Evolutionary conservation across 495 filamentous ascomycete species (phyloP).

Genomic region (Xylaria longipes): DNA sequence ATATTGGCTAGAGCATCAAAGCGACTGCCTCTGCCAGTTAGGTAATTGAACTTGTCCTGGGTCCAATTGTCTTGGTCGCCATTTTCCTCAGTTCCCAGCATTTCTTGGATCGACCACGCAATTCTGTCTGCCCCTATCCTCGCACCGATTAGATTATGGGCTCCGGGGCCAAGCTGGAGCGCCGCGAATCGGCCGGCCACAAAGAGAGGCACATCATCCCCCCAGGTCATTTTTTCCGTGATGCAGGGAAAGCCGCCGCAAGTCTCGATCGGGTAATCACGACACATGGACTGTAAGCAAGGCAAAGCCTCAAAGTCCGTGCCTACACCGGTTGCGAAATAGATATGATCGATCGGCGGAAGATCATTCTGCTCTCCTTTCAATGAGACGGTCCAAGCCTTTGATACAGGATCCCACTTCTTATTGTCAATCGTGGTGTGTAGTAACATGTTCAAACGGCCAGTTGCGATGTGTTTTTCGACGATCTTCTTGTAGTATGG

Average conservation of each 20-base stretch:
- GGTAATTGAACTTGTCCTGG: slow-evolving; percentile 37
- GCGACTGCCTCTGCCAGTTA: slow-evolving; percentile 39
- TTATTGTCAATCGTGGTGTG: slow-evolving; percentile 52
- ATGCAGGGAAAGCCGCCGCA: slow-evolving; percentile 65
- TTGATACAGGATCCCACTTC: slow-evolving; percentile 41
- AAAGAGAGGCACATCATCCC: slow-evolving; percentile 64
- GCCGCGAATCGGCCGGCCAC: slow-evolving; percentile 64
- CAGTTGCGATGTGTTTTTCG: slow-evolving; percentile 52
- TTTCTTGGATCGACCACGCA: slow-evolving; percentile 63
- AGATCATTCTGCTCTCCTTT: slow-evolving; percentile 56
- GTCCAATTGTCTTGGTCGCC: slow-evolving; percentile 30
- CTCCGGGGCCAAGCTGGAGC: slow-evolving; percentile 64
- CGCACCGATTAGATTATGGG: slow-evolving; percentile 68
- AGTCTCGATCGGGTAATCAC: slow-evolving; percentile 59
- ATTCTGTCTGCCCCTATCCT: slow-evolving; percentile 67
- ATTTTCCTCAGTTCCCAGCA: slow-evolving; percentile 37
- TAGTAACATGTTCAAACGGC: slow-evolving; percentile 55
- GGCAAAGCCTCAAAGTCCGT: slow-evolving; percentile 58
- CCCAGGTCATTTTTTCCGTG: slow-evolving; percentile 65
- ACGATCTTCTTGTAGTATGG: slow-evolving; percentile 63
- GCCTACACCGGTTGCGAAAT: slow-evolving; percentile 65
- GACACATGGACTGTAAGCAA: slow-evolving; percentile 56
- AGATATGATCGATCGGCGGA: slow-evolving; percentile 66
- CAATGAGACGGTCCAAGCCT: slow-evolving; percentile 56
- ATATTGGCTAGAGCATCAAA: slow-evolving; percentile 32